These are phyloP conservation scores for Cupressus sempervirens DNA, from an alignment of 75 land plant genomes.

Conservation along the genomic window DNA sequence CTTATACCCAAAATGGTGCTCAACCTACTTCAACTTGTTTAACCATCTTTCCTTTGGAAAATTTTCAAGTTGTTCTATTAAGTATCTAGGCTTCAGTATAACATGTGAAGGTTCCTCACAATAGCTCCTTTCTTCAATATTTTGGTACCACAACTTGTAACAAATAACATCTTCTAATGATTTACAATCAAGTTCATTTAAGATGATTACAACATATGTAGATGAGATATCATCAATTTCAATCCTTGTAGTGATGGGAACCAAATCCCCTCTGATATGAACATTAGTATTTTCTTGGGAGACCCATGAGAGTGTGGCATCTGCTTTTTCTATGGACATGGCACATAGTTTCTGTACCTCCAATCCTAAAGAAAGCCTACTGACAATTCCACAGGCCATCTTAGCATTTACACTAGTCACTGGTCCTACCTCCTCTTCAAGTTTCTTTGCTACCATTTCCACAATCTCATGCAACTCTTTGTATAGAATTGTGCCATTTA, in stretches of 20 bases:
- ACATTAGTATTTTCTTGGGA: neutral
- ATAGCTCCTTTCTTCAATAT: slow-evolving; percentile 28
- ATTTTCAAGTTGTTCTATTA: slow-evolving; percentile 43
- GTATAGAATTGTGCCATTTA: slow-evolving; percentile 44
- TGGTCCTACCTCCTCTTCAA: slow-evolving; percentile 74
- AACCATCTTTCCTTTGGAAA: slow-evolving; percentile 70
- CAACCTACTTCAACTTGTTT: slow-evolving; percentile 47
- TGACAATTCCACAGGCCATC: slow-evolving; percentile 71
- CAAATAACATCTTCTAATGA: slow-evolving; percentile 17
- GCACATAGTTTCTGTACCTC: slow-evolving; percentile 68
- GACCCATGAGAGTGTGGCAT: slow-evolving; percentile 19
- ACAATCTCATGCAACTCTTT: slow-evolving; percentile 44
- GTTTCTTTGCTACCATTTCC: slow-evolving; percentile 45
- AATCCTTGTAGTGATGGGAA: slow-evolving; percentile 4
- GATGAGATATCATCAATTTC: slow-evolving; percentile 34
- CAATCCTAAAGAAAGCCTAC: slow-evolving; percentile 56
- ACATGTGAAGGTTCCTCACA: slow-evolving; percentile 37
- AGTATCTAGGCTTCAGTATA: slow-evolving; percentile 38
- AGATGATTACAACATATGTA: slow-evolving; percentile 37
- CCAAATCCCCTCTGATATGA: slow-evolving; percentile 4
- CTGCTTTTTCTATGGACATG: slow-evolving; percentile 43
- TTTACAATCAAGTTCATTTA: slow-evolving; percentile 17
- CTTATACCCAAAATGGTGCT: slow-evolving; percentile 81
- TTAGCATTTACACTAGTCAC: slow-evolving; percentile 33
- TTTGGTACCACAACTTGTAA: slow-evolving; percentile 61